Evolutionary conservation across 2,329 filamentous ascomycete species (phyloP), one percentile per base, ranked within the genome.

Genomic region (Pestalotiopsis sp.): DNA sequence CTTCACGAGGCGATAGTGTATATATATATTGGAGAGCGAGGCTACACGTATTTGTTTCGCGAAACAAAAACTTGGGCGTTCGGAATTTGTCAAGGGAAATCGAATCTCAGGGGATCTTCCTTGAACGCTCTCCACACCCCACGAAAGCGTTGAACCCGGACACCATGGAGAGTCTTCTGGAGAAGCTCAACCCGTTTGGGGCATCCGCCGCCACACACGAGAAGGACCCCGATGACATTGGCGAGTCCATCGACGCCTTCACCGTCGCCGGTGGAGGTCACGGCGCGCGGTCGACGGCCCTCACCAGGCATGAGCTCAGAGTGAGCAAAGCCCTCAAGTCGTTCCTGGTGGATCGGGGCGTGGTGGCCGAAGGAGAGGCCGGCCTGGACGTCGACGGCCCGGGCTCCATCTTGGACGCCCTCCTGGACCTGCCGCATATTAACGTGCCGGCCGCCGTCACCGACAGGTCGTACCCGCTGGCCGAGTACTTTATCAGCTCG

Each of bases 401-500:
- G 6, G 83, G 84, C 2, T 73, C 75, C 2, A 84, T 83, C 0
- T 77, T 92, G 27, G 79, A 81, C 25, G 79, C 81, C 2, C 79
- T 92, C 17, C 81, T 92, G 6, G 82, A 86, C 70, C 86, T 83
- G 72, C 84, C 87, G 39, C 87, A 91, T 77, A 85, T 90, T 73
- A 75, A 82, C 49, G 87, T 91, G 1, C 90, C 90, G 0, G 70
- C 77, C 2, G 79, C 84, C 66, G 78, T 90, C 13, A 84, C 85
- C 9, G 88, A 91, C 74, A 82, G 88, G 68, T 87, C 85, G 12
- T 83, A 89, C 71, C 87, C 90, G 1, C 80, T 93, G 25, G 87
- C 90, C 1, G 89, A 92, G 72, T 93, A 93, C 78, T 93, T 90
- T 75, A 88, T 93, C 79, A 91, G 89, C 78, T 92, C 90, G 4